A percentile compares a stretch with the other conserved stretches of the same genome.
Evolutionary conservation across 2,329 filamentous ascomycete species (phyloP).

Genomic region (Apiospora saccharicola): DNA sequence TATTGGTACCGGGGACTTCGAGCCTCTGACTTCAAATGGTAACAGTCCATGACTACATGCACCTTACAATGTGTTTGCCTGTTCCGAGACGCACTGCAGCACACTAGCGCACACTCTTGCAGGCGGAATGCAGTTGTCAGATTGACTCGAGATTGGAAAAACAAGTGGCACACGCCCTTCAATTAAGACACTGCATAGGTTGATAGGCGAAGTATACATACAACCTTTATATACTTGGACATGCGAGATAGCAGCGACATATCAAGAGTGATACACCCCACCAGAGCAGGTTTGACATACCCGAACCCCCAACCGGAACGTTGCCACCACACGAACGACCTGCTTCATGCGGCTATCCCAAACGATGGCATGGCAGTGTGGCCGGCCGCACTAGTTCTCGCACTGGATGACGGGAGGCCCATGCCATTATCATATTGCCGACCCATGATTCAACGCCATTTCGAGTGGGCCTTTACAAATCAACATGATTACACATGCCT

Average conservation of each 20-base stretch:
- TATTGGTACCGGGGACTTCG: not conserved
- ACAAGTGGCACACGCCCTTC: not conserved
- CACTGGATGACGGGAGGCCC: not conserved
- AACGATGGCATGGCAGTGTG: not conserved
- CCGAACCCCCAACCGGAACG: constrained; percentile 12
- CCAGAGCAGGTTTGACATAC: not conserved
- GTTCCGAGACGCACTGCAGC: not conserved
- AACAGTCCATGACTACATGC: not conserved
- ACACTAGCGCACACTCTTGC: constrained; percentile 1
- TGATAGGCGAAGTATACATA: not conserved
- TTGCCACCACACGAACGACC: constrained; percentile 1
- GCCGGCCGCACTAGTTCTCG: constrained; percentile 7
- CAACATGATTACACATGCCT: constrained; percentile 19
- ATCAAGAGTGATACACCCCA: not conserved
- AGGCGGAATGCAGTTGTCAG: constrained; percentile 10
- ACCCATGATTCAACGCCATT: constrained; percentile 9
- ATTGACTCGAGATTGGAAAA: constrained; percentile 13
- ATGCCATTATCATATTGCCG: not conserved
- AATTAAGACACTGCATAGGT: not conserved
- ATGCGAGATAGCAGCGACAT: not conserved
- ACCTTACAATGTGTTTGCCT: not conserved
- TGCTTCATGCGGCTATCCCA: constrained; percentile 18
- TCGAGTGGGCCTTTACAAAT: constrained; percentile 19
- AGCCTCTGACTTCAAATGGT: not conserved
- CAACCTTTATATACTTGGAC: not conserved